Base-by-base conservation (phyloP, 306 rosid species). In the Lathyrus tuberosus region DNA sequence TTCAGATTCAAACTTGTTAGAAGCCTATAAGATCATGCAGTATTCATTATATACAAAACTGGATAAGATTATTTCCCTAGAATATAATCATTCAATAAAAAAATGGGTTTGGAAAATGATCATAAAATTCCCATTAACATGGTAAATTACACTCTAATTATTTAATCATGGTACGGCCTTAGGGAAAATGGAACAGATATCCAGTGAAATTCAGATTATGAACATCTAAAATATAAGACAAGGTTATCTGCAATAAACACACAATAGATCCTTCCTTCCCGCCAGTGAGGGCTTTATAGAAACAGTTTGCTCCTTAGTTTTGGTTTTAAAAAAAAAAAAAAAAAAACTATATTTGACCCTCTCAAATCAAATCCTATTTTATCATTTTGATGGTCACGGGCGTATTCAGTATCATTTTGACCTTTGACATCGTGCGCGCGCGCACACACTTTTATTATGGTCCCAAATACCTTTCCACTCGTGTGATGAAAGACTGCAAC, bases 1-100 rank as follows among this genome's bases (percentile, higher is more conserved):
- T 56, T 43, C 0, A 70, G 42, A 72, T 54, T 70, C 74, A 81
- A 51, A 76, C 47, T 42, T 33, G 73, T 84, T 41, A 81, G 69
- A 65, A 81, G 62, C 18, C 73, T 54, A 24, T 22, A 46, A 56
- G 10, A 51, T 43, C 51, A 40, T 20, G 41, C 18, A 31, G 62
- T 26, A 65, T 14, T 66, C 64, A 57, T 14, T 24, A 14, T 40
- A 10, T 28, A 56, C 59, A 42, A 43, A 65, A 42, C 8, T 1
- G 2, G 22, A 74, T 53, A 2, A 44, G 26, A 12, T 15, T 30
- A 10, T 20, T 20, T 10, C 7, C 15, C 33, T 53, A 22, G 8
- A 53, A 22, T 2, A 53, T 4, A 64, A 46, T 16, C 37, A 52
- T 40, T 64, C 22, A 24, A 62, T 63, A 38, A 62, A 73, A 61